These are phyloP conservation scores for Omphalotus guepiniiformis DNA, from an alignment of 768 basidiomycete genomes.

Conservation along the genomic window DNA sequence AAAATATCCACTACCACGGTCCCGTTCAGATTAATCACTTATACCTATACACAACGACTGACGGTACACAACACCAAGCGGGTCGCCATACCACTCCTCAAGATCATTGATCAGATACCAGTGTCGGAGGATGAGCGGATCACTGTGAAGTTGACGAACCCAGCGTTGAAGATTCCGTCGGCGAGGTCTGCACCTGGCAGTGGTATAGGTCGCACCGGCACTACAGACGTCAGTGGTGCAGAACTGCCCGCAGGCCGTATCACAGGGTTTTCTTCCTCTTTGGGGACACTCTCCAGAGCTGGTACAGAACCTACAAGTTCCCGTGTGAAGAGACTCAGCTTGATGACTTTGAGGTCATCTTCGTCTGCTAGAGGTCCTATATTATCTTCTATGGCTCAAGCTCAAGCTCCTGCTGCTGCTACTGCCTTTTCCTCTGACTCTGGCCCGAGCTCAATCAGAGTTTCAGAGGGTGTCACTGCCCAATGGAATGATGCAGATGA, in stretches of 20 bases:
- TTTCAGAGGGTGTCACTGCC: conserved; percentile 25
- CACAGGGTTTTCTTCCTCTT: no score
- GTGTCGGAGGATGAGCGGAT: conserved; percentile 27
- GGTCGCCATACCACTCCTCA: conserved; percentile 23
- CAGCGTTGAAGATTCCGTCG: conserved; percentile 9
- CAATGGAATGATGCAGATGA: conserved; percentile 38
- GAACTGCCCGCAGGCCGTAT: background rate
- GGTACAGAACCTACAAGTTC: background rate
- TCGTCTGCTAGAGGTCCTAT: background rate
- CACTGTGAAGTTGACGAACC: conserved; percentile 17
- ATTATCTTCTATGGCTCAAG: background rate
- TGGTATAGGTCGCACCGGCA: background rate
- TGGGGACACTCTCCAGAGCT: background rate
- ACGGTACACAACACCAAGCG: conserved; percentile 35
- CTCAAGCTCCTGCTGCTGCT: background rate
- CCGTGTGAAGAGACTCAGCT: background rate
- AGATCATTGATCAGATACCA: conserved; percentile 36
- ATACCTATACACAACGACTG: conserved; percentile 31
- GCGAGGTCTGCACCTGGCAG: background rate
- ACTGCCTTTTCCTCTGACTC: background rate
- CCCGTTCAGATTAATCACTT: conserved; percentile 19
- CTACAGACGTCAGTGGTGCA: background rate
- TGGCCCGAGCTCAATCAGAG: conserved; percentile 16
- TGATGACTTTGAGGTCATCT: background rate
- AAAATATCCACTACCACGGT: conserved; percentile 29